A percentile compares a stretch with the other conserved stretches of the same genome.
Evolutionary conservation across 2,329 filamentous ascomycete species (phyloP).

Genomic region (Cytospora paraplurivora): DNA sequence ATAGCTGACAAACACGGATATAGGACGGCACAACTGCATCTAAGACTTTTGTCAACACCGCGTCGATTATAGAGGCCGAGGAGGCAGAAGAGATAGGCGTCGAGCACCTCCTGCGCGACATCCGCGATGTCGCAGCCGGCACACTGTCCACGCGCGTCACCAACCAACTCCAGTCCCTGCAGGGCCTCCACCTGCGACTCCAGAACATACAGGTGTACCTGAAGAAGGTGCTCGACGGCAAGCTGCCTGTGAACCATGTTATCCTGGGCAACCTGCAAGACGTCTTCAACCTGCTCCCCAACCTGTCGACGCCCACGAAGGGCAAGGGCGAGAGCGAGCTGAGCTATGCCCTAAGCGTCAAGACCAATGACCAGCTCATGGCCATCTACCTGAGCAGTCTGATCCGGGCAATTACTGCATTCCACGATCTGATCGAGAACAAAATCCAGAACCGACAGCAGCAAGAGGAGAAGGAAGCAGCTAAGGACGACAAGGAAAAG

Average conservation of each 20-base stretch:
- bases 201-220: constrained; percentile 95
- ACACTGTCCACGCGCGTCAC: constrained; percentile 96
- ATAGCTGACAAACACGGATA: constrained; percentile 23
- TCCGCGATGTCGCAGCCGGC: constrained; percentile 95
- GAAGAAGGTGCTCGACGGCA: constrained; percentile 90
- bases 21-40: constrained; percentile 96
- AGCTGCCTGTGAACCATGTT: constrained; percentile 93
- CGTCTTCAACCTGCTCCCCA: constrained; percentile 97
- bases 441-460: constrained; percentile 99
- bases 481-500: constrained; percentile 73
- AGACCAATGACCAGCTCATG: constrained; percentile 99
- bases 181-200: constrained; percentile 90
- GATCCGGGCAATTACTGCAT: constrained; percentile 96
- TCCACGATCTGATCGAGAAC: constrained; percentile 99
- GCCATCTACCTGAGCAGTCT: constrained; percentile 95
- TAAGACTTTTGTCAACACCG: constrained; percentile 97
- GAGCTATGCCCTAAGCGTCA: constrained; percentile 95
- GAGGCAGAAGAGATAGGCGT: constrained; percentile 99
- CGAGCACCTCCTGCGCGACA: constrained; percentile 95
- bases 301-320: constrained; percentile 79
- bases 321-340: constrained; percentile 75
- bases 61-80: constrained; percentile 97
- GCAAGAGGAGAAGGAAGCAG: constrained; percentile 88
- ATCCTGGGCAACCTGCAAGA: constrained; percentile 99
- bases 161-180: constrained; percentile 94